Percentiles rank a stretch among this genome's conserved stretches.
phyloP scores from a whole-genome alignment of 148 eudicot genomes.

The Chenopodium formosanum region DNA sequence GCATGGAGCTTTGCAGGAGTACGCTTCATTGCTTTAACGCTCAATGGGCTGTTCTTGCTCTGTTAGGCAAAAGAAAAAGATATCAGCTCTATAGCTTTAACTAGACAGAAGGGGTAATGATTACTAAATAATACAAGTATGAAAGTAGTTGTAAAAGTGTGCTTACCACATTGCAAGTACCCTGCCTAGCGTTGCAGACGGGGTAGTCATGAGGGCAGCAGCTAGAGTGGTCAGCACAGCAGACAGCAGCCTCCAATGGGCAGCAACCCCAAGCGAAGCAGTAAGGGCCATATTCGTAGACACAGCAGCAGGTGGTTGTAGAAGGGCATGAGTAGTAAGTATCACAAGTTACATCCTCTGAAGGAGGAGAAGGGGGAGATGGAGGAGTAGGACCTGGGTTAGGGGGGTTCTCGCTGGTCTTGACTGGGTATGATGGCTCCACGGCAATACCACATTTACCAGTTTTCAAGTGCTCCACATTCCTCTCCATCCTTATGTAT shows the following conservation, averaged over 20 bases:
- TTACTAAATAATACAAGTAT: background rate
- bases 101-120: background rate
- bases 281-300: slow-evolving; percentile 49
- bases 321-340: slow-evolving; percentile 55
- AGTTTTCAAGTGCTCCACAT: slow-evolving; percentile 26
- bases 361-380: slow-evolving; percentile 40
- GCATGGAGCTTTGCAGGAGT: slow-evolving; percentile 44
- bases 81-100: background rate
- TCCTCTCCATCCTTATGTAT: slow-evolving; percentile 75
- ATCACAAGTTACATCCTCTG: slow-evolving; percentile 51
- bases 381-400: slow-evolving; percentile 86
- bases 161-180: slow-evolving; percentile 65
- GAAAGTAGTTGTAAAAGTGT: background rate
- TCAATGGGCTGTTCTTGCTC: slow-evolving; percentile 72
- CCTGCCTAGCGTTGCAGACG: slow-evolving; percentile 49
- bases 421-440: slow-evolving; percentile 74
- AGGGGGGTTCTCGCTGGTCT: slow-evolving; percentile 71
- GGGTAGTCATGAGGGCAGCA: slow-evolving; percentile 93
- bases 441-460: slow-evolving; percentile 92
- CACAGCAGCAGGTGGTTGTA: slow-evolving; percentile 73
- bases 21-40: slow-evolving; percentile 51
- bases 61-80: slow-evolving; percentile 28
- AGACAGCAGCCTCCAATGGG: slow-evolving; percentile 69
- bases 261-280: slow-evolving; percentile 96
- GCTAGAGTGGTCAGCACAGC: slow-evolving; percentile 75